Base-by-base conservation (phyloP, 345 rosid species). In the Diplotaxis tenuifolia region DNA sequence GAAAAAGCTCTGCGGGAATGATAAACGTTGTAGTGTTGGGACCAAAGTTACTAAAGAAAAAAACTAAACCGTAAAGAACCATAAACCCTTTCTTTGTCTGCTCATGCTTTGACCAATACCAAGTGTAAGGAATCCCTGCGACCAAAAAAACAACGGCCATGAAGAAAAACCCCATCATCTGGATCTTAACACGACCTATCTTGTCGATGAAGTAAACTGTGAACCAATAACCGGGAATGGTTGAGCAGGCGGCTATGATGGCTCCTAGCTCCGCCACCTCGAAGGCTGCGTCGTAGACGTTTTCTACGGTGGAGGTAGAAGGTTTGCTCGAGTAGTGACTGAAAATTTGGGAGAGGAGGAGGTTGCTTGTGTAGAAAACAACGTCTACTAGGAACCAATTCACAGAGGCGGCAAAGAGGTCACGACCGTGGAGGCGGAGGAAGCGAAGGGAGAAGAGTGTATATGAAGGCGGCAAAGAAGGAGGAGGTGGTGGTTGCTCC, bases 11-110 rank as follows among this genome's bases (percentile, higher is more conserved):
- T 0, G 91, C 96, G 0, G 97, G 97, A 8, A 89, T 83, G 0
- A 91, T 87, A 62, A 89, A 91, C 3, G 97, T 89, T 2, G 97
- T 89, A 0, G 93, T 82, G 75, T 89, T 91, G 11, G 96, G 97
- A 45, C 96, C 97, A 34, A 87, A 87, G 73, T 91, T 91, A 57
- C 87, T 75, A 38, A 91, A 91, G 86, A 91, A 91, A 76, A 86
- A 89, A 4, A 86, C 62, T 4, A 86, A 82, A 11, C 82, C 84
- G 14, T 86, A 87, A 1, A 89, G 68, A 63, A 83, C 27, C 62
- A 86, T 62, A 69, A 91, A 89, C 0, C 82, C 87, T 72, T 59
- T 77, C 4, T 67, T 72, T n/a, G 0, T 5, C 7, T 71, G 31
- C 1, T 62, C 42, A 8, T 69, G 20, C 0, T 18, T 3, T 25